Conservation (phyloP, 106 monocot genomes). For the Cymbidium sinense region DNA sequence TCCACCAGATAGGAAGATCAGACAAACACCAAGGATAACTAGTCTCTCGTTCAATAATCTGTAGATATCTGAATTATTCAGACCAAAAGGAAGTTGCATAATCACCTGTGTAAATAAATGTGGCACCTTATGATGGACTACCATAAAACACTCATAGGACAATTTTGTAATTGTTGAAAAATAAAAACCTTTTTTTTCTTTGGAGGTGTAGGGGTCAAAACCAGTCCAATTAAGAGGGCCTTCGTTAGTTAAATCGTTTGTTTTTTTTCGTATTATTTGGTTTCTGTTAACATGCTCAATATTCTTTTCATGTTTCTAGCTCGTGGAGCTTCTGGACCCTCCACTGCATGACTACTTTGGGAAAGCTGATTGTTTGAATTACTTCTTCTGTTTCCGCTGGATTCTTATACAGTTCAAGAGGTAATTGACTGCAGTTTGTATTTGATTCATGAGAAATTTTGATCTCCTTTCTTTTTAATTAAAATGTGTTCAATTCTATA, state of each 20-base stretch:
- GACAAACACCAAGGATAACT: neutral
- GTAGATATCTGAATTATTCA: neutral
- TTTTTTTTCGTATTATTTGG: neutral
- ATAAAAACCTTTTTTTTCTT: neutral
- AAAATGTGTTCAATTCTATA: neutral
- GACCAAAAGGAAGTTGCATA: neutral
- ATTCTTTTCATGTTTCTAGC: conserved; percentile 29
- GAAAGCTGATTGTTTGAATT: conserved; percentile 91
- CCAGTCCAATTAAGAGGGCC: neutral
- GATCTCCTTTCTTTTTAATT: neutral
- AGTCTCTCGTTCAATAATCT: neutral
- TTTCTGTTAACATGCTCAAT: neutral
- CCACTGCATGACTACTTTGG: conserved; percentile 80
- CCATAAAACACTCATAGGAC: neutral
- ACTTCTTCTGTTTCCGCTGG: conserved; percentile 98
- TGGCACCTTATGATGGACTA: neutral
- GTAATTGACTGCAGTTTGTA: conserved; percentile 10
- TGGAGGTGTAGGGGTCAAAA: neutral
- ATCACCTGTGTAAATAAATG: neutral
- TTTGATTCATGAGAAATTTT: neutral
- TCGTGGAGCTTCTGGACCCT: conserved; percentile 83
- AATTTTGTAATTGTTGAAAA: neutral
- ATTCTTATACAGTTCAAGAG: conserved; percentile 99
- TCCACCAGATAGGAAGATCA: neutral
- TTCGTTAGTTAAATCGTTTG: neutral